Evolutionary conservation across 805 yeast genomes (phyloP).

Genomic region (Zygotorulaspora danielsina): DNA sequence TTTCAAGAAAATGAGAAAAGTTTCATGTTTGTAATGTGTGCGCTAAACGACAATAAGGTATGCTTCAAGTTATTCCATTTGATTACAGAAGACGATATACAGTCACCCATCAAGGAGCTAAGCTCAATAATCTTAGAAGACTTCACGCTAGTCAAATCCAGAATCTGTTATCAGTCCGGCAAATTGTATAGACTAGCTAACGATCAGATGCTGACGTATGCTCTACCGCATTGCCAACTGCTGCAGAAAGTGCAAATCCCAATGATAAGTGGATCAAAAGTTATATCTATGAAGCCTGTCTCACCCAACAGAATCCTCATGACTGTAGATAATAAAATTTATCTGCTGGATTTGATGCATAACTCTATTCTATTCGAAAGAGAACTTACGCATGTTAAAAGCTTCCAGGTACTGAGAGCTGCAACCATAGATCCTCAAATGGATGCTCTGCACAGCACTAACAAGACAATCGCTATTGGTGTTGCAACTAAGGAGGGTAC

Average conservation of each 20-base stretch:
- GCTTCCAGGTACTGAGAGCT: conserved; percentile 27
- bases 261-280: conserved; percentile 18
- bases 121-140: conserved; percentile 28
- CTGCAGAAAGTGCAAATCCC: conserved; percentile 24
- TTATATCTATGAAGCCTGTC: conserved; percentile 27
- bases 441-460: conserved; percentile 7
- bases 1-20: conserved; percentile 19
- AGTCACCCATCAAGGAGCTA: conserved; percentile 22
- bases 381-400: conserved; percentile 27
- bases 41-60: conserved; percentile 20
- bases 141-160: conserved; percentile 17
- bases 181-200: conserved; percentile 25
- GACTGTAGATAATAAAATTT: conserved; percentile 28
- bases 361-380: conserved; percentile 26
- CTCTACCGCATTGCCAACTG: conserved; percentile 28
- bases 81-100: conserved; percentile 7
- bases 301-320: conserved; percentile 31
- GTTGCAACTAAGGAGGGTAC: conserved; percentile 30
- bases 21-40: conserved; percentile 23
- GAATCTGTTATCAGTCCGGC: conserved; percentile 29
- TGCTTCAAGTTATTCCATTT: conserved; percentile 28
- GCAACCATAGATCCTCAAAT: conserved; percentile 19
- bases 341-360: conserved; percentile 29
- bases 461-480: conserved; percentile 30
- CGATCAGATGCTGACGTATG: conserved; percentile 19